phyloP scores from a whole-genome alignment of 768 basidiomycete species.

The Fomitopsis pulvina region DNA sequence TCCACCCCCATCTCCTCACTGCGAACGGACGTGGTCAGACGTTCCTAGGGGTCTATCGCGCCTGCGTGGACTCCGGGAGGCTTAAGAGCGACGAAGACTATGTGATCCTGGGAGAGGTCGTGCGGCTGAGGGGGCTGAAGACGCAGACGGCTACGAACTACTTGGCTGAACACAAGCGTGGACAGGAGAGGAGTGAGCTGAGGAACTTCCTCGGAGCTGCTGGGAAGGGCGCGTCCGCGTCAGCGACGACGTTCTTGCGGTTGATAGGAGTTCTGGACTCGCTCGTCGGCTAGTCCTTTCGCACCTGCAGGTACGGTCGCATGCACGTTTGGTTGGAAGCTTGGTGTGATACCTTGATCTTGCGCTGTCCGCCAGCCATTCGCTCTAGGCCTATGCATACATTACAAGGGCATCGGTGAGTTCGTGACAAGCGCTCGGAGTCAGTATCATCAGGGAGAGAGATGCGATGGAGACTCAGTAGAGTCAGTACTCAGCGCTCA shows the following conservation, averaged over 20 bases:
- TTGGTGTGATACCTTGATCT: too few species aligned
- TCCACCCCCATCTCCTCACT: conserved; percentile 47
- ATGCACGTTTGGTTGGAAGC: too few species aligned
- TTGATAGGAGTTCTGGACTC: conserved; percentile 35
- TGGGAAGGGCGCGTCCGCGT: conserved; percentile 44
- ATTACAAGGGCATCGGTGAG: too few species aligned
- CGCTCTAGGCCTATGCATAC: too few species aligned
- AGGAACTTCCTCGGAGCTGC: conserved; percentile 36
- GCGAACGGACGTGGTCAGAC: conserved; percentile 68
- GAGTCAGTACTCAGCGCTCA: too few species aligned
- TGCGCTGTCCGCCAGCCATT: too few species aligned
- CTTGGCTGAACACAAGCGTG: conserved; percentile 34
- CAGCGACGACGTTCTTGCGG: conserved; percentile 31
- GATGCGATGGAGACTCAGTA: too few species aligned
- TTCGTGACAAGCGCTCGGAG: too few species aligned
- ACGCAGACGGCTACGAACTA: conserved; percentile 38
- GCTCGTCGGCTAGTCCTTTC: too few species aligned
- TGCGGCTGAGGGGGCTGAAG: conserved; percentile 36
- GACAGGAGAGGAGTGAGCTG: conserved; percentile 26
- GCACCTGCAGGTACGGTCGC: too few species aligned
- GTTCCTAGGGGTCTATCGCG: conserved; percentile 47
- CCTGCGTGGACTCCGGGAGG: conserved; percentile 8
- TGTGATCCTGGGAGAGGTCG: conserved; percentile 26
- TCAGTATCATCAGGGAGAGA: too few species aligned
- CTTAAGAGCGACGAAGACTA: conserved; percentile 7